Base-by-base conservation (phyloP, 495 filamentous ascomycete species). In the Aspergillus bridgeri region DNA sequence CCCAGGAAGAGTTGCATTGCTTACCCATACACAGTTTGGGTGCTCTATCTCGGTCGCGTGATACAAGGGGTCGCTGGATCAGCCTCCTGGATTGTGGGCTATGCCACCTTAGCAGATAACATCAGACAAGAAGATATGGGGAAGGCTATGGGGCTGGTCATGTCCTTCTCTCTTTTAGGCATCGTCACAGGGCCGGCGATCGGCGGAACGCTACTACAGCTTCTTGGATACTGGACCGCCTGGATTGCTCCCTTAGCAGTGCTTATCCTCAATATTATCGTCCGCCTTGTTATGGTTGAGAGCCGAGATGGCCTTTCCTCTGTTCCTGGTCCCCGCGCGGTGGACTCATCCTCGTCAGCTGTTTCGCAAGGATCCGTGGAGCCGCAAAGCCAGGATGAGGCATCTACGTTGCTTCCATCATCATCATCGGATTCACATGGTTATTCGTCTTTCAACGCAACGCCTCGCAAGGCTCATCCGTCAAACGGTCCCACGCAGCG, bases 261-360 rank as follows among this genome's bases (percentile, higher is more conserved):
- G 5, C 51, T 74, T 3, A 7, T 65, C 3, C 47, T 66, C n/a
- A 69, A 74, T 46, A 69, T 68, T 25, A 38, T 64, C 19, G 62
- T 74, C 65, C 66, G 70, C 9, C 20, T 71, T 22, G 17, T 71
- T 9, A 71, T 74, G 65, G 53, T 70, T n/a, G 69, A 71, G 56
- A 65, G 63, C 5, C 60, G 48, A n/a, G 48, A 60, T 21, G 33
- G 64, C 65, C 27, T 62, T 48, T 60, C 58, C 65, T n/a, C 25
- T 42, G 38, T 60, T 3, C 60, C 57, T 54, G 57, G 55, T 18
- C 6, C 64, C 23, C 42, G 68, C 6, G 57, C 63, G 3, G 22
- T 66, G 0, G 68, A 3, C 25, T 27, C 25, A 27, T 27, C 3
- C 25, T 27, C 25, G 25, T 27, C 25, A 27, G 25, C 3, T 27